These are phyloP conservation scores for Pyracantha coccinea DNA, from an alignment of 331 rosid genomes.

Conservation along the genomic window DNA sequence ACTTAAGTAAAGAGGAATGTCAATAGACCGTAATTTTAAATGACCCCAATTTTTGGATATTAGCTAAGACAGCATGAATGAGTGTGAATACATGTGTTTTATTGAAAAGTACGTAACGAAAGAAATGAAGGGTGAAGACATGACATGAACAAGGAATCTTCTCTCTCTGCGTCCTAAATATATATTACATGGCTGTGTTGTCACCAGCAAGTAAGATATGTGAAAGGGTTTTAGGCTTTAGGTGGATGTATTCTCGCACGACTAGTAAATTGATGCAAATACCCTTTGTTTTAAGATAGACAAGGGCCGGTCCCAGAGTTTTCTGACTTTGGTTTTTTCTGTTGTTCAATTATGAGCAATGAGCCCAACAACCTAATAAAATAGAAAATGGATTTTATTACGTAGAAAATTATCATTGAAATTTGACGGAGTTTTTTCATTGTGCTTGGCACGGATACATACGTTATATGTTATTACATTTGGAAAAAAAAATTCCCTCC, in stretches of 20 bases:
- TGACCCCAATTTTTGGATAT: too few relatives aligned
- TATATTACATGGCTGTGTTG: conserved; percentile 9
- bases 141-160: neutral
- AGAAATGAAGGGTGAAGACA: neutral
- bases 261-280: conserved; percentile 6
- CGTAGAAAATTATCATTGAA: too few relatives aligned
- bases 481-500: too few relatives aligned
- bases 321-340: conserved; percentile 24
- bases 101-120: neutral
- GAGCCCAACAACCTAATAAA: neutral
- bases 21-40: too few relatives aligned
- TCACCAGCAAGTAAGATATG: conserved; percentile 15
- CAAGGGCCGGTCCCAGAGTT: neutral
- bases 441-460: too few relatives aligned
- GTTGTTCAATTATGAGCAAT: conserved; percentile 12
- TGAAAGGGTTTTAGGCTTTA: neutral
- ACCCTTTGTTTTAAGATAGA: neutral
- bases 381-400: too few relatives aligned
- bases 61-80: too few relatives aligned
- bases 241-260: neutral
- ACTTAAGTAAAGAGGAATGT: too few relatives aligned
- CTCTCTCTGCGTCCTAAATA: neutral
- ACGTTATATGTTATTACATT: too few relatives aligned
- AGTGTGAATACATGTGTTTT: too few relatives aligned
- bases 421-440: too few relatives aligned